Conservation (phyloP, 2,329 filamentous ascomycete species). For the Aspergillus cejpii region DNA sequence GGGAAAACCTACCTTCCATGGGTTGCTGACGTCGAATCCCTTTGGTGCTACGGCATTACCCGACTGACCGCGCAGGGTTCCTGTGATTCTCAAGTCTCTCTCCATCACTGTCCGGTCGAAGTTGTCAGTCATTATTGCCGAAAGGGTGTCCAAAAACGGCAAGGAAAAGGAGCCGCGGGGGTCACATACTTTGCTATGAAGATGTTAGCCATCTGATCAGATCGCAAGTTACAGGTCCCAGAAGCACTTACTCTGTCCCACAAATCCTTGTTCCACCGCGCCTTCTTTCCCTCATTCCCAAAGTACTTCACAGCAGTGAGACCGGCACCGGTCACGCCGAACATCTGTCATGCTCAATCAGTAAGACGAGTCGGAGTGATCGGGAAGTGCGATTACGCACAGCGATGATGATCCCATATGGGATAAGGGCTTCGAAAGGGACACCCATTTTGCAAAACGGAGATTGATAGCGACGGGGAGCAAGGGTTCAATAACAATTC, state of each 20-base stretch:
- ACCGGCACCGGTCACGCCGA: conserved; percentile 53
- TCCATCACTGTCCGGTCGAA: conserved; percentile 55
- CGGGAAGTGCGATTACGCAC: conserved; percentile 40
- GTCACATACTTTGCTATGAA: conserved; percentile 49
- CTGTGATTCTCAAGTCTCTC: conserved; percentile 57
- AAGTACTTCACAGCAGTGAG: conserved; percentile 53
- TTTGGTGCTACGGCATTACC: conserved; percentile 52
- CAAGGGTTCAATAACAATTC: background rate
- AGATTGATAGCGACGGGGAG: conserved; percentile 2
- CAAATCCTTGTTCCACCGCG: conserved; percentile 53
- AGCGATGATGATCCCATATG: conserved; percentile 57
- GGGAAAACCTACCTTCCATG: conserved; percentile 53
- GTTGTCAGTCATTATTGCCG: conserved; percentile 10
- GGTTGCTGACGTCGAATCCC: conserved; percentile 61
- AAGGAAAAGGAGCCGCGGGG: conserved; percentile 7
- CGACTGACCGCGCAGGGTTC: conserved; percentile 55
- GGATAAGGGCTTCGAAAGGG: conserved; percentile 59
- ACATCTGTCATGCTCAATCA: conserved; percentile 46
- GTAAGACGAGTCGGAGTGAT: conserved; percentile 8
- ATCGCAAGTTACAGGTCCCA: conserved; percentile 10
- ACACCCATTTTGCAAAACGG: conserved; percentile 49
- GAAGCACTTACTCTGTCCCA: conserved; percentile 56
- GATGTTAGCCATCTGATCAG: conserved; percentile 36
- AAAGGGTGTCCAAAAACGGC: background rate
- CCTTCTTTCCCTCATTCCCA: conserved; percentile 58